These are phyloP conservation scores for Sonneratia caseolaris DNA, from an alignment of 345 rosid species.

Conservation along the genomic window DNA sequence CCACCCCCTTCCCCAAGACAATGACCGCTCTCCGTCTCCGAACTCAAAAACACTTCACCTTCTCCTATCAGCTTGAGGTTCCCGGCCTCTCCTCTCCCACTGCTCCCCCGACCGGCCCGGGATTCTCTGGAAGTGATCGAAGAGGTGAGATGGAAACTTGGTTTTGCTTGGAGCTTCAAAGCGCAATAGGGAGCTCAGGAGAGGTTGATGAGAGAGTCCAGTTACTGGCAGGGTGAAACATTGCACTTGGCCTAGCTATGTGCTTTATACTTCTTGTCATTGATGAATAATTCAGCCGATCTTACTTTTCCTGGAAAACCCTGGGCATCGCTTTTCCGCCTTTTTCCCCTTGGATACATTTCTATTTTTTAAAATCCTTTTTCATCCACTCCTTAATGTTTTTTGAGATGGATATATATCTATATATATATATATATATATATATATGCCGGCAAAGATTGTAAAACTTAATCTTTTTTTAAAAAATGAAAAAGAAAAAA, in stretches of 20 bases:
- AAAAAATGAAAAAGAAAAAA: no score
- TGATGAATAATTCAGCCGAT: background rate
- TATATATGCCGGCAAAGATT: no score
- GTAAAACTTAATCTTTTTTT: no score
- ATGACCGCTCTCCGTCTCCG: background rate
- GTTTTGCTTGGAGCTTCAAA: background rate
- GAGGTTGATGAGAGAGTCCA: background rate
- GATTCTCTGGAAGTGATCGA: background rate
- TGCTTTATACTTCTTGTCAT: slow-evolving; percentile 8
- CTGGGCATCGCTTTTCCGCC: slow-evolving; percentile 1
- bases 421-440: no score
- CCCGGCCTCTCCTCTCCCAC: background rate
- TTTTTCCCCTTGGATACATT: background rate
- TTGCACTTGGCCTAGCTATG: background rate
- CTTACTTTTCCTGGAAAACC: background rate
- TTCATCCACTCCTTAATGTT: no score
- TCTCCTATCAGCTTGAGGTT: background rate
- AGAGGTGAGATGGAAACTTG: background rate
- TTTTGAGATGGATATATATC: no score
- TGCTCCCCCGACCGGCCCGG: slow-evolving; percentile 1
- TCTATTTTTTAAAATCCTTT: no score
- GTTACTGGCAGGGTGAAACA: background rate
- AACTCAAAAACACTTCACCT: background rate
- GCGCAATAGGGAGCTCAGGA: background rate
- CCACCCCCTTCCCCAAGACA: background rate